phyloP scores from a whole-genome alignment of 441 rosid species.

The Arabidopsis lyrata region DNA sequence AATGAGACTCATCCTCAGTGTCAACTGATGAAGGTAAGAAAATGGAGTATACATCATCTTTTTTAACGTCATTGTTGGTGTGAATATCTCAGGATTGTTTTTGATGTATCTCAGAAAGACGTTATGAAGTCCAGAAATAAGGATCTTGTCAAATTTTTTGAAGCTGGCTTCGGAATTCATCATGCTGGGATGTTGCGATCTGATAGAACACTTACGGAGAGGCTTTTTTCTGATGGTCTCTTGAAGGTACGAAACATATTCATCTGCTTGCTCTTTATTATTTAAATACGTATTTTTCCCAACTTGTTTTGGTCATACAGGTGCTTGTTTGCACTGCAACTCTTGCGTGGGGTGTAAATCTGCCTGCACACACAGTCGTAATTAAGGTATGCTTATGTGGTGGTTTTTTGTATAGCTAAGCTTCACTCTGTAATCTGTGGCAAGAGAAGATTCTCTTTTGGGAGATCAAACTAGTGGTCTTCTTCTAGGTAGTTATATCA shows the following conservation, averaged over 20 bases:
- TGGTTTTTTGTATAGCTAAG: slow-evolving; percentile 19
- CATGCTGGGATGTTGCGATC: slow-evolving; percentile 99
- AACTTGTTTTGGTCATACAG: slow-evolving; percentile 54
- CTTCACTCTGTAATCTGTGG: slow-evolving; percentile 21
- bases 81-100: slow-evolving; percentile 27
- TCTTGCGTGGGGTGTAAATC: slow-evolving; percentile 99
- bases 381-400: slow-evolving; percentile 73
- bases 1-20: slow-evolving; percentile 82
- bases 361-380: slow-evolving; percentile 98
- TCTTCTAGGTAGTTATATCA: slow-evolving; percentile 19
- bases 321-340: slow-evolving; percentile 99
- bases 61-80: slow-evolving; percentile 6
- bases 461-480: slow-evolving; percentile 28
- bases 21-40: slow-evolving; percentile 68
- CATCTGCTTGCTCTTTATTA: slow-evolving; percentile 38
- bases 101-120: slow-evolving; percentile 70
- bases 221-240: slow-evolving; percentile 90
- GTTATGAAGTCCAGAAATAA: slow-evolving; percentile 95
- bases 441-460: slow-evolving; percentile 21
- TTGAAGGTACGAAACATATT: slow-evolving; percentile 69
- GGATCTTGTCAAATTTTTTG: slow-evolving; percentile 90
- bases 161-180: slow-evolving; percentile 84
- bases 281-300: slow-evolving; percentile 21
- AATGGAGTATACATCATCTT: slow-evolving; percentile 12
- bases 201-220: slow-evolving; percentile 96